Evolutionary conservation across 1,139 yeast species (phyloP).

Genomic region (Taphrina flavorubra): DNA sequence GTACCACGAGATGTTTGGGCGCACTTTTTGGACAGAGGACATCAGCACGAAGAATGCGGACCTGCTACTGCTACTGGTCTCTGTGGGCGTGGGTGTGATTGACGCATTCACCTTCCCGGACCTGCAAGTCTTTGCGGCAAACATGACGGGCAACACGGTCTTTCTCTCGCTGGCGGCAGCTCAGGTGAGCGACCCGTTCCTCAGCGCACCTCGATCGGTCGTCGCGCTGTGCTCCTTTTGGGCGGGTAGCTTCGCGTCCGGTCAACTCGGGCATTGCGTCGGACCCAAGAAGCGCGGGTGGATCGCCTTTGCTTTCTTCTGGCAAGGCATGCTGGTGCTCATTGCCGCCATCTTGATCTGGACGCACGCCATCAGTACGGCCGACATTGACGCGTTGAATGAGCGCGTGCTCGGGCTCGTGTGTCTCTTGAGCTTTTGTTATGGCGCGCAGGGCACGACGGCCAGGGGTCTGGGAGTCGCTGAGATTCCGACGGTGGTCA

Average conservation of each 20-base stretch:
- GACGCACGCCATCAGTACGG: neutral
- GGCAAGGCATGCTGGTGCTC: slow-evolving; percentile 26
- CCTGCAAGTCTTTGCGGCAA: slow-evolving; percentile 26
- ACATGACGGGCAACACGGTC: slow-evolving; percentile 33
- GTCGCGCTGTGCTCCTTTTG: slow-evolving; percentile 24
- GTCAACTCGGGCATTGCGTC: slow-evolving; percentile 18
- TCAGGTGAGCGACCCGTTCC: slow-evolving; percentile 15
- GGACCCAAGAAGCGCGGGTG: slow-evolving; percentile 20
- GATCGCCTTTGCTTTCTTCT: slow-evolving; percentile 19
- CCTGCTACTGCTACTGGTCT: slow-evolving; percentile 12
- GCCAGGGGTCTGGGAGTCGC: slow-evolving; percentile 24
- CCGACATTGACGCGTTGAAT: slow-evolving; percentile 7
- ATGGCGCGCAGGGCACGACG: slow-evolving; percentile 29
- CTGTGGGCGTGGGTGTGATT: slow-evolving; percentile 21
- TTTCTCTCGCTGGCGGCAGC: slow-evolving; percentile 31
- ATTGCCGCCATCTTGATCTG: slow-evolving; percentile 21
- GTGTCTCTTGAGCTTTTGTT: slow-evolving; percentile 22
- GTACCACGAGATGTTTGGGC: neutral
- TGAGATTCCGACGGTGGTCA: slow-evolving; percentile 30
- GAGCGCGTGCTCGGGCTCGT: slow-evolving; percentile 8
- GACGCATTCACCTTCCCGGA: slow-evolving; percentile 26
- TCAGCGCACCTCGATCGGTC: slow-evolving; percentile 18
- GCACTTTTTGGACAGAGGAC: slow-evolving; percentile 20
- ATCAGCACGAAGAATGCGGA: slow-evolving; percentile 28
- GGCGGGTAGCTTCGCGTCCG: slow-evolving; percentile 23